Conservation (phyloP, 2,329 filamentous ascomycete genomes). For the Ophiostoma sp. region DNA sequence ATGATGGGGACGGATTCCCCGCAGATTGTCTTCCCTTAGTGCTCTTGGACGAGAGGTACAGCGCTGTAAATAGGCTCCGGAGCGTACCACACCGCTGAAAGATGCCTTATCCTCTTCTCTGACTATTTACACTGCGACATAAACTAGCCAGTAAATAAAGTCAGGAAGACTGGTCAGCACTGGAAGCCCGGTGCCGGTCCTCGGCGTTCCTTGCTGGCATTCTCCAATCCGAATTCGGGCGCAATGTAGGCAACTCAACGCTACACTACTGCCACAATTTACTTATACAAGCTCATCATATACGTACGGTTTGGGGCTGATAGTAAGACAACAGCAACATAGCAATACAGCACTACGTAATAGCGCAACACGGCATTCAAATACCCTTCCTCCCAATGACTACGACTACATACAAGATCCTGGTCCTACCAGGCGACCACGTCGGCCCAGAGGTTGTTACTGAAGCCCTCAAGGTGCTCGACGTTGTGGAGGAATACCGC, state of each 20-base stretch:
- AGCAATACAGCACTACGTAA: neutral
- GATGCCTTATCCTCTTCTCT: neutral
- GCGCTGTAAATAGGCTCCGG: neutral
- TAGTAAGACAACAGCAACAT: neutral
- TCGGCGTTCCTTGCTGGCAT: neutral
- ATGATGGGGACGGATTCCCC: neutral
- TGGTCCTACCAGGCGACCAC: conserved; percentile 45
- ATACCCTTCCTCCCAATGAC: conserved; percentile 8
- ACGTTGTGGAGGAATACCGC: conserved; percentile 36
- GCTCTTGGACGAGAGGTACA: neutral
- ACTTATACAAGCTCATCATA: neutral
- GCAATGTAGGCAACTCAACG: neutral
- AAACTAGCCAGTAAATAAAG: neutral
- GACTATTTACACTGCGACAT: neutral
- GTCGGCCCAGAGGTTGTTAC: conserved; percentile 45
- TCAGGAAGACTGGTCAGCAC: neutral
- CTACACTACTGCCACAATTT: neutral
- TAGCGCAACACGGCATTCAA: neutral
- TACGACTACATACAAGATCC: conserved; percentile 32
- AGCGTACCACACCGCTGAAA: conserved; percentile 12
- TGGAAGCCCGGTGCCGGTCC: neutral
- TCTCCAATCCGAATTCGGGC: conserved; percentile 19
- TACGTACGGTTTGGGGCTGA: neutral
- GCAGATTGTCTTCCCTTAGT: neutral
- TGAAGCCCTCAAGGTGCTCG: conserved; percentile 44